Conservation (phyloP, 768 basidiomycete genomes). For the Phallus indusiatus region DNA sequence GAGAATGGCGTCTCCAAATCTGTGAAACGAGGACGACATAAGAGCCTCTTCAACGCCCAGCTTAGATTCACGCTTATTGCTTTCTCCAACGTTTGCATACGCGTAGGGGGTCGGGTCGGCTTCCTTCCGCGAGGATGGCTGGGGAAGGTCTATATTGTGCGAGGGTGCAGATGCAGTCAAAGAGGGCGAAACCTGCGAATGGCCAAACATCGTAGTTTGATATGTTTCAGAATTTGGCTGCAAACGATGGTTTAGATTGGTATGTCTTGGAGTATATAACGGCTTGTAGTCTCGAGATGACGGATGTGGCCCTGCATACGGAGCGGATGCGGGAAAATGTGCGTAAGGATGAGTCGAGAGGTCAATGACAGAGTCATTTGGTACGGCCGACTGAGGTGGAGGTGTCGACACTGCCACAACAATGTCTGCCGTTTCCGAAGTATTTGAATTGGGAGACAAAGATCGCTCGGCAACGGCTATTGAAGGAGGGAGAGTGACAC, state of each 20-base stretch:
- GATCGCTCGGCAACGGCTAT: neutral
- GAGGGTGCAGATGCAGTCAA: neutral
- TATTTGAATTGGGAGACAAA: neutral
- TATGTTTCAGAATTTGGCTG: neutral
- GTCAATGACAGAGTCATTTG: constrained; percentile 14
- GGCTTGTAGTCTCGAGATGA: constrained; percentile 17
- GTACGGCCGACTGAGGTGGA: constrained; percentile 15
- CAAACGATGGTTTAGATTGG: neutral
- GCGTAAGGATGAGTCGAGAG: constrained; percentile 30
- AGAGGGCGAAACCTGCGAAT: neutral
- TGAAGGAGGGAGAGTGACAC: neutral
- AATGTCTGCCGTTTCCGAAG: constrained; percentile 15
- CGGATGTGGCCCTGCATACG: constrained; percentile 33
- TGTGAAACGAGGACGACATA: constrained; percentile 22
- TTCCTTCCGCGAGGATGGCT: neutral
- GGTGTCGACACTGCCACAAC: constrained; percentile 35
- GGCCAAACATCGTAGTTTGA: neutral
- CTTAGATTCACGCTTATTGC: constrained; percentile 1
- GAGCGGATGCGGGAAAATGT: constrained; percentile 21
- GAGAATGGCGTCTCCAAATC: neutral
- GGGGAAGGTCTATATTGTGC: neutral
- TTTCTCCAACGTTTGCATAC: neutral
- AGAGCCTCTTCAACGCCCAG: constrained; percentile 60
- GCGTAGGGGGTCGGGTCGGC: constrained; percentile 5
- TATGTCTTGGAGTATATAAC: neutral